A percentile compares a stretch with the other conserved stretches of the same genome.
phyloP scores from a whole-genome alignment of 768 basidiomycete genomes.

The Lentinula lateritia region DNA sequence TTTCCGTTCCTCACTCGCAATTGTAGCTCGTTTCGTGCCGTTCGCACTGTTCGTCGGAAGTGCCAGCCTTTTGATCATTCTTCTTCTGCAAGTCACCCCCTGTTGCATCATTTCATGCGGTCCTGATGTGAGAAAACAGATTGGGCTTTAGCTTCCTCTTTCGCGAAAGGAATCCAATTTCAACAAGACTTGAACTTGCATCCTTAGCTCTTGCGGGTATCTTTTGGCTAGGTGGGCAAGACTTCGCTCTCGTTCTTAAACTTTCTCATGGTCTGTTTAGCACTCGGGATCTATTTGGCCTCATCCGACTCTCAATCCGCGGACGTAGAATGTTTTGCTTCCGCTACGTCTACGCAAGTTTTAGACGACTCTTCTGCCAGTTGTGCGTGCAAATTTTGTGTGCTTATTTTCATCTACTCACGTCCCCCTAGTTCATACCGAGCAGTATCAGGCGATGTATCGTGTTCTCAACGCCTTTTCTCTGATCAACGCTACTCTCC shows the following conservation, averaged over 20 bases:
- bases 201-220: conserved; percentile 66
- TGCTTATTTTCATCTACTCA: conserved; percentile 7
- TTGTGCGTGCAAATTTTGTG: conserved; percentile 43
- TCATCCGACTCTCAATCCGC: conserved; percentile 75
- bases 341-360: conserved; percentile 39
- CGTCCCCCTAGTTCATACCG: conserved; percentile 61
- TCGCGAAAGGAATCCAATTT: conserved; percentile 68
- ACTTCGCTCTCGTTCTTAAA: neutral
- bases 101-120: neutral
- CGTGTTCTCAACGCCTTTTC: conserved; percentile 78
- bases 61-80: conserved; percentile 62
- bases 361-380: conserved; percentile 54
- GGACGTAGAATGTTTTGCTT: conserved; percentile 77
- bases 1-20: neutral
- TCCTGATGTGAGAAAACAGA: conserved; percentile 27
- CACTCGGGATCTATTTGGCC: conserved; percentile 66
- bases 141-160: conserved; percentile 60
- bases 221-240: conserved; percentile 69
- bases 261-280: conserved; percentile 28
- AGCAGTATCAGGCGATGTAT: conserved; percentile 87
- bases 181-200: conserved; percentile 67
- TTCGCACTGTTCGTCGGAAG: conserved; percentile 79
- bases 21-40: conserved; percentile 77
- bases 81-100: conserved; percentile 49
- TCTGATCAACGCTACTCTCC: conserved; percentile 66